Evolutionary conservation across 2,329 filamentous ascomycete genomes (phyloP).

Genomic region (Ophiostoma himal-ulmi): DNA sequence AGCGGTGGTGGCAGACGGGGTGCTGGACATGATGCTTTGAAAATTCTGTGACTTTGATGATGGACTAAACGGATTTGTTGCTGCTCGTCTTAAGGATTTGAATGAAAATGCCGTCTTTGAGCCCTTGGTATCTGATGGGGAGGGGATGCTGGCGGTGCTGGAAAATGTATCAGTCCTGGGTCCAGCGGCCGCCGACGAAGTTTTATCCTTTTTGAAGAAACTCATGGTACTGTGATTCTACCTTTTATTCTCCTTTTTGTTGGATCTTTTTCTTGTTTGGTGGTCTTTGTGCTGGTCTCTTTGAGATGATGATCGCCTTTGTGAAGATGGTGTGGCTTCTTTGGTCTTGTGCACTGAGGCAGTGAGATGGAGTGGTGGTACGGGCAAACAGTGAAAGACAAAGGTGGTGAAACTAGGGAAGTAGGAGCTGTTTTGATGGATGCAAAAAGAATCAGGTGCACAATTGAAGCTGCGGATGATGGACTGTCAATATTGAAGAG

Average conservation of each 20-base stretch:
- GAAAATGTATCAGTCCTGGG: background rate
- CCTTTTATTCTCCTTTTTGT: background rate
- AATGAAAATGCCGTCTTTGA: background rate
- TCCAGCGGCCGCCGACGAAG: background rate
- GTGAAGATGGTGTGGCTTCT: background rate
- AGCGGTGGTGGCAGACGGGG: background rate
- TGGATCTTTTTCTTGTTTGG: background rate
- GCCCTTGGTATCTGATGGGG: background rate
- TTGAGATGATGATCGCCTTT: background rate
- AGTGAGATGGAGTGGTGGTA: background rate
- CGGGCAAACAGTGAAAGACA: background rate
- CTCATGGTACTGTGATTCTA: background rate
- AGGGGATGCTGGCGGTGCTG: background rate
- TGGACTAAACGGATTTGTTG: background rate
- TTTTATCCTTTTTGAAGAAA: background rate
- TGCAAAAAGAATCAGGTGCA: background rate
- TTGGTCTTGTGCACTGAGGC: background rate
- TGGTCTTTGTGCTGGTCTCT: slow-evolving; percentile 6
- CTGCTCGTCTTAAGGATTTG: too few relatives aligned
- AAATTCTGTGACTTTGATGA: background rate
- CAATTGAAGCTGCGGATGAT: background rate
- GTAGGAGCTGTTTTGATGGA: background rate
- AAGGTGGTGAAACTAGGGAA: background rate
- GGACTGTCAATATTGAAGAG: background rate
- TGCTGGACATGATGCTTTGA: background rate